phyloP scores from a whole-genome alignment of 257 asterid species.

The Mitragyna speciosa region DNA sequence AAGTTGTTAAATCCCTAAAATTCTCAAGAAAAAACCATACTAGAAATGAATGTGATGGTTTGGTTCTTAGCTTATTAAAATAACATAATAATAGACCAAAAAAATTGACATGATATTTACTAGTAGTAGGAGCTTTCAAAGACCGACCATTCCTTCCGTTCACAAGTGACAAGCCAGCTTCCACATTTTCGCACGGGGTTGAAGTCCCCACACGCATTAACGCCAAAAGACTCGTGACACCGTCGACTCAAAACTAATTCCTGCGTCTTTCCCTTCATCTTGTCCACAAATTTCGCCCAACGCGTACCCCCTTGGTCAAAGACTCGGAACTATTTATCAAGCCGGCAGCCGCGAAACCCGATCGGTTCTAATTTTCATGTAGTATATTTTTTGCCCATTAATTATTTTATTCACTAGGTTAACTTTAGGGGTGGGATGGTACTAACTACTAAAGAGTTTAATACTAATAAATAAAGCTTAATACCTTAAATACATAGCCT shows the following conservation, averaged over 20 bases:
- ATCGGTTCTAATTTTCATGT: too few relatives aligned
- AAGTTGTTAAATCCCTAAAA: neutral
- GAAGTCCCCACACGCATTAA: slow-evolving; percentile 17
- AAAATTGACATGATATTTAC: too few relatives aligned
- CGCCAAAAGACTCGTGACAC: slow-evolving; percentile 4
- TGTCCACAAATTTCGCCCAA: slow-evolving; percentile 17
- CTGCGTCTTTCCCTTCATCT: neutral
- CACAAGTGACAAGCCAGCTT: neutral
- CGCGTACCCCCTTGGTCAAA: neutral
- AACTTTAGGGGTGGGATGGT: too few relatives aligned
- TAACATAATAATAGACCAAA: neutral
- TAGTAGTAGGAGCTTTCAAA: neutral
- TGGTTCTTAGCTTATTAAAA: neutral
- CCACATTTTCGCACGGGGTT: neutral
- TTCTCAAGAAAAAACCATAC: neutral
- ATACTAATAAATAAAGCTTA: too few relatives aligned
- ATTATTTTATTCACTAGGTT: too few relatives aligned
- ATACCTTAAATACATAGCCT: too few relatives aligned
- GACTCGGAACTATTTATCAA: neutral
- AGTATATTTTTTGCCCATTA: too few relatives aligned
- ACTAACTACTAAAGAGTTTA: too few relatives aligned
- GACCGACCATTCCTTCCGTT: neutral
- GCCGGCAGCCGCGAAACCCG: neutral
- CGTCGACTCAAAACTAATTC: neutral
- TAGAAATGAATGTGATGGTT: neutral